A percentile compares a stretch with the other conserved stretches of the same genome.
These are phyloP conservation scores for Phyllostachys edulis DNA, from an alignment of 176 grass and related monocot genomes.

Conservation along the genomic window DNA sequence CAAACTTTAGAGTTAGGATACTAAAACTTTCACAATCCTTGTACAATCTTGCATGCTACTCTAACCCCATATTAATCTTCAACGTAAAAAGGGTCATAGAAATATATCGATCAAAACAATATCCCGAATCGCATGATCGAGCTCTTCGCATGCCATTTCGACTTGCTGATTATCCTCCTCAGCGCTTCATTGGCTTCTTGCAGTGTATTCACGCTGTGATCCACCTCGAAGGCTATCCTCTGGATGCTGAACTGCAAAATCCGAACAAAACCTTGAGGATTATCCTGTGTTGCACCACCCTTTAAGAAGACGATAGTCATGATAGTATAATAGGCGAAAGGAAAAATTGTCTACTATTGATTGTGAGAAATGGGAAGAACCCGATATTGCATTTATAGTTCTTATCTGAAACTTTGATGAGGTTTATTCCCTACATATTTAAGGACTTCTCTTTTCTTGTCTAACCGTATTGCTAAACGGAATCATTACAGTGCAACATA, in stretches of 20 bases:
- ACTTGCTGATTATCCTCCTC: constrained; percentile 60
- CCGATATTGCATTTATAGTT: background rate
- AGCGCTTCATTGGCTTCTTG: constrained; percentile 69
- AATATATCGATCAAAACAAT: no score
- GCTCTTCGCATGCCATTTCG: constrained; percentile 21
- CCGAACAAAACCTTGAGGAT: background rate
- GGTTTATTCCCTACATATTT: background rate
- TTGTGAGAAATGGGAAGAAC: background rate
- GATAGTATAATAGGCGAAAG: background rate
- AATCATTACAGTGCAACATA: background rate
- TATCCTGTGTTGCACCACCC: background rate
- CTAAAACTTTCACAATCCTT: no score
- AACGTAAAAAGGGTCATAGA: no score
- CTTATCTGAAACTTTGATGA: background rate
- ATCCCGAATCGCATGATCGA: background rate
- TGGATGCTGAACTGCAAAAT: constrained; percentile 68
- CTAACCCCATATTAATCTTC: no score
- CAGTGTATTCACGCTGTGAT: constrained; percentile 57
- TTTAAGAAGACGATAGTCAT: background rate
- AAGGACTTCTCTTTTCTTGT: background rate
- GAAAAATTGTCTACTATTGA: background rate
- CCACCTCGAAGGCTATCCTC: constrained; percentile 66
- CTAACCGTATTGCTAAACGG: background rate
- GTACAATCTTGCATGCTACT: no score
- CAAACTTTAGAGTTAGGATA: no score